Evolutionary conservation across 116 monocot species (phyloP).

Genomic region (Papilionanthe hybrid): DNA sequence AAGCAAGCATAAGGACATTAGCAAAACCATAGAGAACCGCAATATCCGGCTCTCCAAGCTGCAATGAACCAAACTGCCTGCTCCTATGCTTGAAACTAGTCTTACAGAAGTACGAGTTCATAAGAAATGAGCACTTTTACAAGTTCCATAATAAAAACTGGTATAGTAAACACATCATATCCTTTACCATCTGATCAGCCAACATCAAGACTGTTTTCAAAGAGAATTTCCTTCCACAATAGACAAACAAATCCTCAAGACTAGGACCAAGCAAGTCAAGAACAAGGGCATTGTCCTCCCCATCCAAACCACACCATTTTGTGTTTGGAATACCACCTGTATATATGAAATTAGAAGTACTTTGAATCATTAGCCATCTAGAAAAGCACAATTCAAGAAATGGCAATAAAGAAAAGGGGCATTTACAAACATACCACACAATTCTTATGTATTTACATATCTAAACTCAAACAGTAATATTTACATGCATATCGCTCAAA

Average conservation of each 20-base stretch:
- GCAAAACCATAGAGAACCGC: neutral
- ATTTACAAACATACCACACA: too few relatives aligned
- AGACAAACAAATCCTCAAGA: conserved; percentile 87
- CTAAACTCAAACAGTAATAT: too few relatives aligned
- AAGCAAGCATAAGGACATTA: neutral
- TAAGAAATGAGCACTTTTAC: neutral
- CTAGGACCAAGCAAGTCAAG: conserved; percentile 94
- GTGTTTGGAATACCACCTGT: conserved; percentile 81
- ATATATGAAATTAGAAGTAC: conserved; percentile 11
- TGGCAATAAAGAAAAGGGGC: too few relatives aligned
- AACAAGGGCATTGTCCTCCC: conserved; percentile 86
- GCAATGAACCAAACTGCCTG: neutral
- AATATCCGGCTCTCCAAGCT: neutral
- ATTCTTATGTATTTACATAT: too few relatives aligned
- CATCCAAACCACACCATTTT: conserved; percentile 85
- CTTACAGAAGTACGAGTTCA: neutral
- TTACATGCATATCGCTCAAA: too few relatives aligned
- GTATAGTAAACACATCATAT: neutral
- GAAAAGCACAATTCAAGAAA: neutral
- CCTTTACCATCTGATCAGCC: conserved; percentile 97
- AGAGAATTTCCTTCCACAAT: conserved; percentile 84
- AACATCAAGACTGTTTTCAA: conserved; percentile 92
- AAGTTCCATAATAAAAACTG: conserved; percentile 5
- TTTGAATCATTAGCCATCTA: neutral
- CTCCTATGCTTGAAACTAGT: neutral